These are phyloP conservation scores for Tephrocybe rancida DNA, from an alignment of 768 basidiomycete species.

Conservation along the genomic window DNA sequence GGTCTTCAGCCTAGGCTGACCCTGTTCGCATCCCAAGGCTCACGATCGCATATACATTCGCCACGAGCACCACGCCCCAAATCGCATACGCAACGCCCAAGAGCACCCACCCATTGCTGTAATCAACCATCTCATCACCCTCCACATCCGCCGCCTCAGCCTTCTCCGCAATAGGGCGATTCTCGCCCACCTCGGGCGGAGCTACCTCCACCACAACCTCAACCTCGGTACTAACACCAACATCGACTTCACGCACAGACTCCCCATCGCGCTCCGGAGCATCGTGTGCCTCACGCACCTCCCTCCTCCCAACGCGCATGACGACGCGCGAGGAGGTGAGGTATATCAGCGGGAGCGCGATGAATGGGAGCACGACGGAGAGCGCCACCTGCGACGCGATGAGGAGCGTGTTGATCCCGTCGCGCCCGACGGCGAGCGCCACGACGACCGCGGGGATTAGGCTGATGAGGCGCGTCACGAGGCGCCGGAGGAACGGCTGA, in stretches of 20 bases:
- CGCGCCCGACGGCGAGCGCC: conserved; percentile 64
- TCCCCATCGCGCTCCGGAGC: no score
- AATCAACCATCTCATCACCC: conserved; percentile 33
- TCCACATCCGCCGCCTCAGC: conserved; percentile 10
- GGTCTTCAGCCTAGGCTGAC: no score
- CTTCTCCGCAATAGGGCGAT: conserved; percentile 9
- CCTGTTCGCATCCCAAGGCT: conserved; percentile 35
- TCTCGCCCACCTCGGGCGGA: background rate
- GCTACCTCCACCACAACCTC: no score
- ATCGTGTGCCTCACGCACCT: background rate
- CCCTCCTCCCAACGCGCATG: conserved; percentile 58
- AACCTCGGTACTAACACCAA: no score
- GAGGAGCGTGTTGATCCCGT: conserved; percentile 68
- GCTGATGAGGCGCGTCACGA: conserved; percentile 70
- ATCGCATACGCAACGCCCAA: conserved; percentile 45
- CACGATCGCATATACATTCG: conserved; percentile 56
- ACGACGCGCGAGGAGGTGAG: conserved; percentile 62
- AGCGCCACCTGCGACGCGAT: conserved; percentile 78
- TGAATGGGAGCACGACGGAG: conserved; percentile 74
- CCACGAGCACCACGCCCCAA: conserved; percentile 48
- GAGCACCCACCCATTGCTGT: conserved; percentile 39
- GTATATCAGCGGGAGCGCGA: conserved; percentile 72
- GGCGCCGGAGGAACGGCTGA: conserved; percentile 61
- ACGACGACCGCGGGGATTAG: conserved; percentile 72
- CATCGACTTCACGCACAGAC: background rate